These are phyloP conservation scores for Diplodia corticola DNA, from an alignment of 2,329 filamentous ascomycete species.

Conservation along the genomic window DNA sequence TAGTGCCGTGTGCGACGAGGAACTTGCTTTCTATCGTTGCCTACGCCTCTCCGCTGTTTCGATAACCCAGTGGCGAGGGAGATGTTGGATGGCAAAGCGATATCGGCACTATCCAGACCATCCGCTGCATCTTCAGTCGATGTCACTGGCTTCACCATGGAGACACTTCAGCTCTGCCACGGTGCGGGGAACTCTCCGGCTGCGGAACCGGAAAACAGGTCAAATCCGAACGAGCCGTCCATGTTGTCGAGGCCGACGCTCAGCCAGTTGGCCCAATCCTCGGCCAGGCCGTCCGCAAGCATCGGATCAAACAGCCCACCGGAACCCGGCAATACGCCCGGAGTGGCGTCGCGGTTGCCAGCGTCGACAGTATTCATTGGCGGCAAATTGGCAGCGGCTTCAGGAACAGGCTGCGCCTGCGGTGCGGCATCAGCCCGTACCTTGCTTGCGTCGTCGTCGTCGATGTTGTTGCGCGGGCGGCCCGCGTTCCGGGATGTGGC, in stretches of 20 bases:
- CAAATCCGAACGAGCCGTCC: not conserved
- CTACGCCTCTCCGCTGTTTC: no score
- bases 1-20: not conserved
- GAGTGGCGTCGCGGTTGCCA: not conserved
- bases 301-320: not conserved
- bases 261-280: conserved; percentile 3
- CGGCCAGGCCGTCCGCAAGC: not conserved
- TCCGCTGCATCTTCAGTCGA: not conserved
- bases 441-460: not conserved
- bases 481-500: not conserved
- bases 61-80: no score
- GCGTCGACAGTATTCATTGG: not conserved
- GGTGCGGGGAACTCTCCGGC: not conserved
- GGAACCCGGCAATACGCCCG: not conserved
- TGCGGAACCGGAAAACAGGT: not conserved
- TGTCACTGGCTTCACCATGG: not conserved
- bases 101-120: no score
- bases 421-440: not conserved
- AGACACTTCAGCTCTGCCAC: not conserved
- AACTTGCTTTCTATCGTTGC: not conserved
- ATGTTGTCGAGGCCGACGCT: not conserved
- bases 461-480: not conserved
- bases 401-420: not conserved
- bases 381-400: not conserved
- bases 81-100: no score